Evolutionary conservation across 1,139 yeast species (phyloP).

Genomic region (Geotrichum carabidarum): DNA sequence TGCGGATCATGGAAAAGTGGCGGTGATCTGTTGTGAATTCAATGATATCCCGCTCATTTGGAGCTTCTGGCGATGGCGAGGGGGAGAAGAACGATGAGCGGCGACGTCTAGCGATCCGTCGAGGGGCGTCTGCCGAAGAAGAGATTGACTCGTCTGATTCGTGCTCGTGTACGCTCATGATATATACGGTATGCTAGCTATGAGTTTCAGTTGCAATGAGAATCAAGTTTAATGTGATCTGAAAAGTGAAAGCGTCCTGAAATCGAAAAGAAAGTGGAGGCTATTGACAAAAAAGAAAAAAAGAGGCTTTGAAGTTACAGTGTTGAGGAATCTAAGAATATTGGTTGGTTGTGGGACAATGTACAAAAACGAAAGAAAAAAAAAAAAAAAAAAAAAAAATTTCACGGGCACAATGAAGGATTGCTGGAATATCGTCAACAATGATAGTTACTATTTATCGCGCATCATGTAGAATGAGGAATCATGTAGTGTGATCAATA

Average conservation of each 20-base stretch:
- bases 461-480: too few species aligned
- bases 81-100: slow-evolving; percentile 37
- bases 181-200: neutral
- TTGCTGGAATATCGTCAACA: too few species aligned
- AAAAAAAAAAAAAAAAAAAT: neutral
- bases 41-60: slow-evolving; percentile 60
- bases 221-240: too few species aligned
- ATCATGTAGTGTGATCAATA: too few species aligned
- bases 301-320: too few species aligned
- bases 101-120: slow-evolving; percentile 19
- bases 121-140: slow-evolving; percentile 1
- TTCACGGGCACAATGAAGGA: neutral
- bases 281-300: too few species aligned
- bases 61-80: slow-evolving; percentile 37
- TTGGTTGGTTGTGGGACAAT: slow-evolving; percentile 4
- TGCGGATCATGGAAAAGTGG: slow-evolving; percentile 44
- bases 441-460: too few species aligned
- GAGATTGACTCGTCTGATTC: slow-evolving; percentile 3
- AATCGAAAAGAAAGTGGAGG: too few species aligned
- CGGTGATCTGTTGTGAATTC: slow-evolving; percentile 75
- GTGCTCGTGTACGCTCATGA: neutral
- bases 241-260: too few species aligned
- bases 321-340: too few species aligned
- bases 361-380: neutral
- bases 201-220: too few species aligned